Evolutionary conservation across 1,284 basidiomycete genomes (phyloP).

Genomic region (Athelia sp.): DNA sequence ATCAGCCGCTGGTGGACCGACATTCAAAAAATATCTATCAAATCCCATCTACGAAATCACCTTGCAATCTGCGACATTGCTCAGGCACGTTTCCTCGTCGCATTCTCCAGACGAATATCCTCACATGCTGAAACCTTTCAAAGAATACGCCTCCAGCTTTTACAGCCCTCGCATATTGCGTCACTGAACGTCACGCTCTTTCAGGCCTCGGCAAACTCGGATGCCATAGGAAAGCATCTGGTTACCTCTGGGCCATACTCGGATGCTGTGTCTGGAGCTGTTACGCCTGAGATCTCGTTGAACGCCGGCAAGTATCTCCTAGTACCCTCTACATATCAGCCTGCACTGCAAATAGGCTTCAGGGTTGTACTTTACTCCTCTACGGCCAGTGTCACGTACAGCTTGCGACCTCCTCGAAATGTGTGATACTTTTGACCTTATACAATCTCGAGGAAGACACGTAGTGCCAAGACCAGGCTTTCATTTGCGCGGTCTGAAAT

Average conservation of each 20-base stretch:
- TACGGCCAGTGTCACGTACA: background rate
- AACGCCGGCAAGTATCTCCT: background rate
- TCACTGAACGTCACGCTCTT: conserved; percentile 63
- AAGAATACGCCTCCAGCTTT: conserved; percentile 66
- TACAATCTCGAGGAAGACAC: too few species aligned
- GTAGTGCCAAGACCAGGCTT: too few species aligned
- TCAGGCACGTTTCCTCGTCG: conserved; percentile 47
- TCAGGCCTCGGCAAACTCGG: conserved; percentile 21
- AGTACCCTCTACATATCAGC: background rate
- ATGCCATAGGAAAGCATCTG: conserved; percentile 38
- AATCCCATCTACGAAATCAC: conserved; percentile 72
- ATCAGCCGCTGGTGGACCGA: conserved; percentile 64
- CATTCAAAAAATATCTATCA: conserved; percentile 50
- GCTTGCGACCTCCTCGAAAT: background rate
- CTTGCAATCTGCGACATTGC: conserved; percentile 43
- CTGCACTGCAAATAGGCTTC: background rate
- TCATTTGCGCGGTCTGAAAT: too few species aligned
- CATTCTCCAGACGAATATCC: background rate
- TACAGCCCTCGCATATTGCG: conserved; percentile 35
- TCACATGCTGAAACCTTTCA: background rate
- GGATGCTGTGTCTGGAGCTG: conserved; percentile 66
- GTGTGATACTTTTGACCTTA: too few species aligned
- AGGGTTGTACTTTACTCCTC: background rate
- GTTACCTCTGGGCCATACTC: conserved; percentile 76
- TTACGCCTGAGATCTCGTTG: conserved; percentile 40